Base-by-base conservation (phyloP, 768 basidiomycete genomes). In the Russula compacta region DNA sequence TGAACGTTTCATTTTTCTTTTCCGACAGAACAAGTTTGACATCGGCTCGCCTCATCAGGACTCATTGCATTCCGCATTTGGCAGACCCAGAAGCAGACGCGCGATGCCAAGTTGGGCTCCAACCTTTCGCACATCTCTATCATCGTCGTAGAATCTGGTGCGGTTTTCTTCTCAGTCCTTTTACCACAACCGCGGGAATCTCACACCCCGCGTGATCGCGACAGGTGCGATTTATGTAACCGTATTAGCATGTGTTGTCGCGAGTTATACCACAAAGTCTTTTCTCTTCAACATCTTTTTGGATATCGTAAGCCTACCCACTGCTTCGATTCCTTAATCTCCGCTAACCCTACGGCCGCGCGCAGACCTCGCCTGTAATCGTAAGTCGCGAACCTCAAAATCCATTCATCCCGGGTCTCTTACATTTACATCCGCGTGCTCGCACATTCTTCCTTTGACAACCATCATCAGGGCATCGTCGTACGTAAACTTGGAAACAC, bases 61-160 rank as follows among this genome's bases (percentile, higher is more conserved):
- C 56, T 64, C 12, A 64, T 64, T 38, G 63, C 63, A 0, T 62
- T 49, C 56, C 63, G 60, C 29, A 64, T 64, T 11, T 64, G 63
- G 63, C 46, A 52, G 46, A 63, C 54, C 3, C 63, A 64, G 33
- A 36, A 36, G 12, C 61, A 63, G 51, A 64, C 60, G 11, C 60
- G 51, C 8, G 63, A 64, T 17, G 60, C 60, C 19, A 64, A 64
- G 63, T 56, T 64, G 60, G 60, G 60, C 10, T 53, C 54, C 24
- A 64, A 32, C 52, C 63, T 64, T 17, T 21, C 33, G 8, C 51
- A 64, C 0, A 60, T 64, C 8, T 56, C 63, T 8, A 1, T 63
- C 40, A 64, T 64, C 39, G 54, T 64, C 33, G 15, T 64, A 3
- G 63, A 64, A 33, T 64, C 63, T 12, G 63, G 63, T 64, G 44